Conservation (phyloP, 2,329 filamentous ascomycete genomes). For the Neobulgaria alba region DNA sequence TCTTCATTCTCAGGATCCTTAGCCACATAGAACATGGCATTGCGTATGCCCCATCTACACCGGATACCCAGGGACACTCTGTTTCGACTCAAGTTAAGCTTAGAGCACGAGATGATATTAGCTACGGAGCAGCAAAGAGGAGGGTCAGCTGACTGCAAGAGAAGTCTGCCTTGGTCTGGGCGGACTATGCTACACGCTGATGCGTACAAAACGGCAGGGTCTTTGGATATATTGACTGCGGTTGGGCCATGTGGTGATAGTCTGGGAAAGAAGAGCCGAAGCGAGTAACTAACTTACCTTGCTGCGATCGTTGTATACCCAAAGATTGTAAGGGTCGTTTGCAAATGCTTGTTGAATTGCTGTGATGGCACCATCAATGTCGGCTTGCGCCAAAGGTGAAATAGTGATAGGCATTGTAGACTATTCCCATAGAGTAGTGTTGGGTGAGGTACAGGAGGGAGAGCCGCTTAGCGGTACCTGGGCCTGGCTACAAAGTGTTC, state of each 20-base stretch:
- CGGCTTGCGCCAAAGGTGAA: conserved; percentile 43
- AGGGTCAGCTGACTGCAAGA: not conserved
- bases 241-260: conserved; percentile 1
- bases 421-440: too few species aligned
- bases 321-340: conserved; percentile 57
- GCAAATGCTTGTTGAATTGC: conserved; percentile 60
- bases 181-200: not conserved
- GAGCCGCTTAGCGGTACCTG: too few species aligned
- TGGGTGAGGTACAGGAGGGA: too few species aligned
- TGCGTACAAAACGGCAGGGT: not conserved
- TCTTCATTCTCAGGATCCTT: conserved; percentile 41
- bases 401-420: conserved; percentile 37
- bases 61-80: conserved; percentile 39
- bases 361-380: conserved; percentile 55
- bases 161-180: not conserved
- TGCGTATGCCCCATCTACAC: conserved; percentile 61
- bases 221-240: not conserved
- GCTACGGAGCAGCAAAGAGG: conserved; percentile 1
- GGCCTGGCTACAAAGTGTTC: too few species aligned
- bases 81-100: conserved; percentile 20
- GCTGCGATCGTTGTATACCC: conserved; percentile 50
- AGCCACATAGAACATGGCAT: conserved; percentile 61
- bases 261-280: not conserved
- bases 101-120: conserved; percentile 7
- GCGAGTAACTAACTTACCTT: conserved; percentile 37